Conservation (phyloP, 768 basidiomycete genomes). For the Tulasnella sp. region DNA sequence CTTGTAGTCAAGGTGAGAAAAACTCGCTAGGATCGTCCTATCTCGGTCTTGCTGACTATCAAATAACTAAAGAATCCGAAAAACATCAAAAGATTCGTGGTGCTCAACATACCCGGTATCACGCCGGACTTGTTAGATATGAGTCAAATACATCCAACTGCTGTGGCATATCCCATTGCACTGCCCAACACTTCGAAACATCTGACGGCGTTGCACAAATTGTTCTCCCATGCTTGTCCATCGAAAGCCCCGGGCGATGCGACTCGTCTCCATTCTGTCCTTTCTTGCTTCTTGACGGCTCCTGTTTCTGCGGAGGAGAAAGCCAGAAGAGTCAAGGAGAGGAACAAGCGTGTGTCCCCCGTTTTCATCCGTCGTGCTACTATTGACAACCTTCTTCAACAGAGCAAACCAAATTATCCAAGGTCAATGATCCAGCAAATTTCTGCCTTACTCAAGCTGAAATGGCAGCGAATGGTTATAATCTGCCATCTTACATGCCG, state of each 20-base stretch:
- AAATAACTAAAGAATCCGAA: slow-evolving; percentile 46
- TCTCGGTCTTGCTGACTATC: background rate
- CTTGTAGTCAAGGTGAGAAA: slow-evolving; percentile 59
- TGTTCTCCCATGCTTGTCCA: slow-evolving; percentile 86
- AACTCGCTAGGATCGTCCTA: background rate
- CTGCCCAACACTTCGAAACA: slow-evolving; percentile 33
- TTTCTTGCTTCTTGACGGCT: slow-evolving; percentile 67
- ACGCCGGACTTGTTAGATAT: slow-evolving; percentile 37
- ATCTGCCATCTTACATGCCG: slow-evolving; percentile 65
- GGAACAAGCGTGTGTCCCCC: slow-evolving; percentile 30
- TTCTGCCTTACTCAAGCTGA: slow-evolving; percentile 34
- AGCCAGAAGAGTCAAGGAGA: slow-evolving; percentile 39
- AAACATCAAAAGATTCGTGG: slow-evolving; percentile 63
- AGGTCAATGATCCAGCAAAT: background rate
- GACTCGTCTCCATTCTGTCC: slow-evolving; percentile 70
- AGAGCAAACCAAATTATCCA: slow-evolving; percentile 3
- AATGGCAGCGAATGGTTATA: slow-evolving; percentile 50
- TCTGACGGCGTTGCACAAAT: slow-evolving; percentile 52
- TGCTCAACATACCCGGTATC: slow-evolving; percentile 76
- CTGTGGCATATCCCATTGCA: slow-evolving; percentile 38
- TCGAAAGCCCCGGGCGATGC: slow-evolving; percentile 86
- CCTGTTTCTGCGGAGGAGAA: slow-evolving; percentile 53
- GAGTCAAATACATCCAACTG: slow-evolving; percentile 43
- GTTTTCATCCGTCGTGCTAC: slow-evolving; percentile 24
- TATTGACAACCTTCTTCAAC: background rate